Evolutionary conservation across 257 asterid genomes (phyloP).

Genomic region (Penstemon davidsonii): DNA sequence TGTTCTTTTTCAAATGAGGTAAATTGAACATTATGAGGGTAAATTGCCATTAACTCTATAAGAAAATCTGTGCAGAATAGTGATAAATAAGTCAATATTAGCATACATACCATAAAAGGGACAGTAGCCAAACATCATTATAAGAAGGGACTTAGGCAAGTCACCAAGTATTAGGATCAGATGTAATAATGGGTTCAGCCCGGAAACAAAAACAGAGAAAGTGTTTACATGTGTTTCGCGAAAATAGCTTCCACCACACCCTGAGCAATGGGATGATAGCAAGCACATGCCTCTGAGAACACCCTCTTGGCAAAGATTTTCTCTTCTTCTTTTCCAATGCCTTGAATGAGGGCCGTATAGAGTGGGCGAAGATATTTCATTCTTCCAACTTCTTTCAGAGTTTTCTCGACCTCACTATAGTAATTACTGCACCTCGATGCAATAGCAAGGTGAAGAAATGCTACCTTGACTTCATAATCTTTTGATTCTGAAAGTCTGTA

Average conservation of each 20-base stretch:
- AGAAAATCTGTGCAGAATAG: too few species aligned
- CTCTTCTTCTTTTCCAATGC: constrained; percentile 78
- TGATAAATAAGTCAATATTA: too few species aligned
- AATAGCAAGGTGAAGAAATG: constrained; percentile 79
- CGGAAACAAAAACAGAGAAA: background rate
- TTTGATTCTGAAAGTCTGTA: constrained; percentile 79
- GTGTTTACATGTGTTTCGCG: constrained; percentile 50
- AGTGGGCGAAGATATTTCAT: constrained; percentile 89
- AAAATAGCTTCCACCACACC: constrained; percentile 81
- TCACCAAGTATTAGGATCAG: constrained; percentile 5
- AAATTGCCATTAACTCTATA: too few species aligned
- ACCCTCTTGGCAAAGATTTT: constrained; percentile 81
- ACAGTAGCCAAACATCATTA: too few species aligned
- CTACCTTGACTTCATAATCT: constrained; percentile 81
- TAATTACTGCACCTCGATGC: constrained; percentile 72
- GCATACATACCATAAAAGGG: too few species aligned
- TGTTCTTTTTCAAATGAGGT: too few species aligned
- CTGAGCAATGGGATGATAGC: constrained; percentile 93
- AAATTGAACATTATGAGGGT: too few species aligned
- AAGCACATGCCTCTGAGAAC: constrained; percentile 73
- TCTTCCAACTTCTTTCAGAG: constrained; percentile 95
- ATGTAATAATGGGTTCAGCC: background rate
- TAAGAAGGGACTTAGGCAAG: constrained; percentile 3
- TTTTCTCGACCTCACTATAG: constrained; percentile 78
- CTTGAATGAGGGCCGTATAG: constrained; percentile 69